phyloP scores from a whole-genome alignment of 2,329 filamentous ascomycete species.

The Didymella lethalis region DNA sequence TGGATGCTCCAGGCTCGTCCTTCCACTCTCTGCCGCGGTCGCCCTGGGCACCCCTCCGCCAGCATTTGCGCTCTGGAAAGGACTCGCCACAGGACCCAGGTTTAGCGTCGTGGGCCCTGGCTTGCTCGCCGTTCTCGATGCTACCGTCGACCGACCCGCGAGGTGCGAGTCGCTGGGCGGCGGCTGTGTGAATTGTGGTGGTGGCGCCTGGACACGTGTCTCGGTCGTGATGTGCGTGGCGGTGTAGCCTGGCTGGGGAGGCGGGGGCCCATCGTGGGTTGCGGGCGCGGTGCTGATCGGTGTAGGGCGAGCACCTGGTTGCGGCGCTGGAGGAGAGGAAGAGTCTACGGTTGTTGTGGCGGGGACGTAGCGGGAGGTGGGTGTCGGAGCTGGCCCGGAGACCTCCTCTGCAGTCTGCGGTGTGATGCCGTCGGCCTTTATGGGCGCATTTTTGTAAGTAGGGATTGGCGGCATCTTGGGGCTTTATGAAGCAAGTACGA shows the following conservation, averaged over 20 bases:
- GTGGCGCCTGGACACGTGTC: conserved; percentile 37
- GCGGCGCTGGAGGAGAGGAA: conserved; percentile 44
- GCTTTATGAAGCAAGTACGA: neutral
- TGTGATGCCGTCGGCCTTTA: conserved; percentile 51
- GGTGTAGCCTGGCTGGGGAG: conserved; percentile 51
- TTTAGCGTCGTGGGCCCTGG: conserved; percentile 51
- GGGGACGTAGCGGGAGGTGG: conserved; percentile 40
- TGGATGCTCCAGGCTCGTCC: conserved; percentile 52
- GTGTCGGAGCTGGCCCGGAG: conserved; percentile 46
- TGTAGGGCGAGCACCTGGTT: conserved; percentile 52
- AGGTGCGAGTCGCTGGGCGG: conserved; percentile 49
- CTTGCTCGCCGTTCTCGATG: conserved; percentile 34
- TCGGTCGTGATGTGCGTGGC: conserved; percentile 43
- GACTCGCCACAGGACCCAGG: conserved; percentile 46
- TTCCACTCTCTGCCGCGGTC: conserved; percentile 13
- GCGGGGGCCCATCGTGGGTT: conserved; percentile 29
- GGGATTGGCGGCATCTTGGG: conserved; percentile 56
- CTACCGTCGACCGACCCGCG: conserved; percentile 50
- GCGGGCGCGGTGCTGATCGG: conserved; percentile 28
- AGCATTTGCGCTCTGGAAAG: conserved; percentile 35
- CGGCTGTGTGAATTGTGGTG: conserved; percentile 53
- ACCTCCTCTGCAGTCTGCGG: conserved; percentile 48
- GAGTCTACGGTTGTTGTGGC: conserved; percentile 43
- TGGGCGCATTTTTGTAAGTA: conserved; percentile 57
- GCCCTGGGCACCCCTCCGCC: conserved; percentile 29